phyloP scores from a whole-genome alignment of 257 asterid genomes.

The Solanum okadae region DNA sequence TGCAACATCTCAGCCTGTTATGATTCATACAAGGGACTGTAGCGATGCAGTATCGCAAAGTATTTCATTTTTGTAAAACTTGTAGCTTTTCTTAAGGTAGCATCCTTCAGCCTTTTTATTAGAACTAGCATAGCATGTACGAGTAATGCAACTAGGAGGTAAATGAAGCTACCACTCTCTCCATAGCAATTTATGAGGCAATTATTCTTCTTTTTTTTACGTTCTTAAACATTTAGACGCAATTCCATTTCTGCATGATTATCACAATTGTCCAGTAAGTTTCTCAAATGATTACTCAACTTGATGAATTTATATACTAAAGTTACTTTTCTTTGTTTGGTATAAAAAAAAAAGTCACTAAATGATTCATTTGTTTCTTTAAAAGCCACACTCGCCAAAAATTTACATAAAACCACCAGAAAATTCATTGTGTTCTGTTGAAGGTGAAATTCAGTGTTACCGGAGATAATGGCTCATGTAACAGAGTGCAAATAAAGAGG shows the following conservation, averaged over 20 bases:
- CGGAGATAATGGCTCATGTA: not conserved
- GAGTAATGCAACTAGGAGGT: not conserved
- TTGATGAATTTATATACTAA: not conserved
- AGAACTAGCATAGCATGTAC: not conserved
- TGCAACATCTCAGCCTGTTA: not conserved
- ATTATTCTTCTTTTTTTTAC: not conserved
- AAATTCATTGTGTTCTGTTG: not conserved
- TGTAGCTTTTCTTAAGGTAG: not conserved
- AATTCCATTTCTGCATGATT: not conserved
- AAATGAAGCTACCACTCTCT: not conserved
- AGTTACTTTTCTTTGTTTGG: not conserved
- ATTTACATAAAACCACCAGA: not conserved
- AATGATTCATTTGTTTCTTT: not conserved
- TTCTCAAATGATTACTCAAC: not conserved
- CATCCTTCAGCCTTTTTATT: not conserved
- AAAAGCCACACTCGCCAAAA: not conserved
- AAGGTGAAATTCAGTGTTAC: not conserved
- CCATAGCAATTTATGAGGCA: not conserved
- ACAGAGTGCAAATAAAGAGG: not conserved
- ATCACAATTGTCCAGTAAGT: not conserved
- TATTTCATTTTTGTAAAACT: not conserved
- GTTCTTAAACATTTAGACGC: not conserved
- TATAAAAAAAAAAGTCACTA: not conserved
- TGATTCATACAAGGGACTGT: not conserved
- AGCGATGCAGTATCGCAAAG: not conserved